Evolutionary conservation across 495 filamentous ascomycete genomes (phyloP).

Genomic region (Aspergillus campestris): DNA sequence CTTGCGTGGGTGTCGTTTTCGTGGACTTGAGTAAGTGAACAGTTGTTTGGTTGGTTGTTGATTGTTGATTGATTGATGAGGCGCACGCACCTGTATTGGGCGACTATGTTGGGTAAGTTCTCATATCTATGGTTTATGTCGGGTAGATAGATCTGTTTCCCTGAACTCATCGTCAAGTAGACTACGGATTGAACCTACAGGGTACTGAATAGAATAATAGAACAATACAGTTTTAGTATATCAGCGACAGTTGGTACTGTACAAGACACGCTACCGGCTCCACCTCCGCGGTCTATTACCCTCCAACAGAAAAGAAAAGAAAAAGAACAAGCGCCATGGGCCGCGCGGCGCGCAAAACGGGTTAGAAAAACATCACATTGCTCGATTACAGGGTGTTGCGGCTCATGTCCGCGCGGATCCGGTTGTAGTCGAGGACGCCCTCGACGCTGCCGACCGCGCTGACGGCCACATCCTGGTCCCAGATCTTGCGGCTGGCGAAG

Average conservation of each 20-base stretch:
- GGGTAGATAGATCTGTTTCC: background rate
- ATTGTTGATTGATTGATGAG: too few relatives aligned
- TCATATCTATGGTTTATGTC: too few relatives aligned
- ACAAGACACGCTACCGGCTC: constrained; percentile 24
- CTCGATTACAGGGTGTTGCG: constrained; percentile 47
- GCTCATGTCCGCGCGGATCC: constrained; percentile 83
- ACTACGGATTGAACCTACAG: background rate
- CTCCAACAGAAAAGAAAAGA: constrained; percentile 11
- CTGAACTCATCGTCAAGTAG: background rate
- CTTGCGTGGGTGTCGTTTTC: too few relatives aligned
- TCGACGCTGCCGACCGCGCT: constrained; percentile 88
- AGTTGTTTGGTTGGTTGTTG: too few relatives aligned
- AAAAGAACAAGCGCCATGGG: constrained; percentile 10
- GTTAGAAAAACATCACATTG: background rate
- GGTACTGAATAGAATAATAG: constrained; percentile 2
- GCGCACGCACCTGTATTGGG: too few relatives aligned
- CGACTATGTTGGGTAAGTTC: too few relatives aligned
- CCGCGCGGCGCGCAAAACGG: constrained; percentile 8
- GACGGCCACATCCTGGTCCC: constrained; percentile 95
- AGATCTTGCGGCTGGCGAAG: constrained; percentile 83
- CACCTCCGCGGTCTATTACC: constrained; percentile 18
- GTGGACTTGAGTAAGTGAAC: too few relatives aligned
- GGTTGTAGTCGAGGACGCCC: constrained; percentile 81
- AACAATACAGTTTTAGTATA: constrained; percentile 23
- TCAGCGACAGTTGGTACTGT: constrained; percentile 27